Evolutionary conservation across 352 stramenopile species (phyloP).

Genomic region (Pythium inflatum): DNA sequence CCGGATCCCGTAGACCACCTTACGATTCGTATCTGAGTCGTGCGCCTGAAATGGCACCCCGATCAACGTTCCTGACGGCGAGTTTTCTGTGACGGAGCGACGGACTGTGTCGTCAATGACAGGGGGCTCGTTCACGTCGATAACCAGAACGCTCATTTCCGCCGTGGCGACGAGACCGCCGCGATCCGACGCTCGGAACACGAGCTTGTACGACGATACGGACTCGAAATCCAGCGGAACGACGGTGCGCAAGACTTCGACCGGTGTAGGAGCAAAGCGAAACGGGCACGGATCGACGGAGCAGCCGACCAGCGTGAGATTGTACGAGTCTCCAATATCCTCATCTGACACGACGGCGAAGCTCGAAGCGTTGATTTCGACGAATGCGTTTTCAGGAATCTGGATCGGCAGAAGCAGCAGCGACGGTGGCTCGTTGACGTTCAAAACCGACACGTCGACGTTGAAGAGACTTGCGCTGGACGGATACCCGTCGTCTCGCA

Average conservation of each 20-base stretch:
- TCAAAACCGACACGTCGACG: constrained; percentile 14
- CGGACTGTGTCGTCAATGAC: constrained; percentile 30
- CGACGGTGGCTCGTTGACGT: constrained; percentile 34
- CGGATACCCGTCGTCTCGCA: constrained; percentile 28
- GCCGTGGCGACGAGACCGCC: constrained; percentile 6
- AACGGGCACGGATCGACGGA: constrained; percentile 33
- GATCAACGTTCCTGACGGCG: constrained; percentile 25
- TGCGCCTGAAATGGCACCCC: constrained; percentile 13
- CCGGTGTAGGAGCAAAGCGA: constrained; percentile 14
- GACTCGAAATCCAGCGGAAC: constrained; percentile 25
- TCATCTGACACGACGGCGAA: constrained; percentile 28
- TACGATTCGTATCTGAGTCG: constrained; percentile 9
- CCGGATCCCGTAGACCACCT: constrained; percentile 37
- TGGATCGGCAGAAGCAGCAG: constrained; percentile 22
- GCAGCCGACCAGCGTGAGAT: constrained; percentile 24
- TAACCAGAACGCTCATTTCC: constrained; percentile 15
- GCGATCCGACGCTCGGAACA: constrained; percentile 27
- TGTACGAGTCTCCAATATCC: constrained; percentile 21
- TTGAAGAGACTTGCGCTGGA: constrained; percentile 15
- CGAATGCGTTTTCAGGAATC: constrained; percentile 14
- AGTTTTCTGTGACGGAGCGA: constrained; percentile 45
- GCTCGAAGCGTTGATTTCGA: constrained; percentile 19
- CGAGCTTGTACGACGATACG: constrained; percentile 21
- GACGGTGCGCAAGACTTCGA: constrained; percentile 5
- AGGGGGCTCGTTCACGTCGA: constrained; percentile 38